Base-by-base conservation (phyloP, 768 basidiomycete species). In the Lactarius hengduanensis region DNA sequence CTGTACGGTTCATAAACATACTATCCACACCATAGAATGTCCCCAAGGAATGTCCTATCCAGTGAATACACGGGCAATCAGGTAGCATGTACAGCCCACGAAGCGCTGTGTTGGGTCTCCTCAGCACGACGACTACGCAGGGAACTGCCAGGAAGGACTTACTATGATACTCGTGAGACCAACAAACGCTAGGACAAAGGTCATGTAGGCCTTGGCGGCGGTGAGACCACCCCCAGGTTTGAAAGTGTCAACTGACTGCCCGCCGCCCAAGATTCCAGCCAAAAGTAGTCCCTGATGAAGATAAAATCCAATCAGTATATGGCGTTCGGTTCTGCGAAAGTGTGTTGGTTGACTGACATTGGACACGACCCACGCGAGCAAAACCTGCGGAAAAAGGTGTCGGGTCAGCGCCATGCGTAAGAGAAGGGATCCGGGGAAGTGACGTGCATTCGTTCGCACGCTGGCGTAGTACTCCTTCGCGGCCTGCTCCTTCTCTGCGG, bases 381-480 rank as follows among this genome's bases (percentile, higher is more conserved):
- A 76, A 40, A 89, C 84, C 84, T 87, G 59, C 38, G 40, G 40
- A 22, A 34, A 16, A n/a, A 22, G 22, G 45, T 11, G 45, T 9
- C 18, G 20, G 41, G 43, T 62, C 32, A 69, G 41, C 4, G 41
- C 18, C 9, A 9, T 53, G 22, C 36, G 20, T 28, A 34, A 7
- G 38, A 38, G 36, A 38, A 1, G 43, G 15, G 26, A 40, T 43
- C 11, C 34, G 34, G 32, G 40, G 28, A 20, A 22, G 47, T 22
- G n/a, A 68, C 78, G 56, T 56, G 82, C 90, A 77, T 94, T 94
- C 8, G 92, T 94, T 69, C 93, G 80, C 62, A 95, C 91, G 71
- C 87, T 88, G 0, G 92, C 91, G 75, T 94, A 96, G 77, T 94
- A 95, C 71, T 93, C 91, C 73, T 87, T 89, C 11, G 90, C 90